Conservation (phyloP, 495 filamentous ascomycete genomes). For the Penicillium verhagenii region DNA sequence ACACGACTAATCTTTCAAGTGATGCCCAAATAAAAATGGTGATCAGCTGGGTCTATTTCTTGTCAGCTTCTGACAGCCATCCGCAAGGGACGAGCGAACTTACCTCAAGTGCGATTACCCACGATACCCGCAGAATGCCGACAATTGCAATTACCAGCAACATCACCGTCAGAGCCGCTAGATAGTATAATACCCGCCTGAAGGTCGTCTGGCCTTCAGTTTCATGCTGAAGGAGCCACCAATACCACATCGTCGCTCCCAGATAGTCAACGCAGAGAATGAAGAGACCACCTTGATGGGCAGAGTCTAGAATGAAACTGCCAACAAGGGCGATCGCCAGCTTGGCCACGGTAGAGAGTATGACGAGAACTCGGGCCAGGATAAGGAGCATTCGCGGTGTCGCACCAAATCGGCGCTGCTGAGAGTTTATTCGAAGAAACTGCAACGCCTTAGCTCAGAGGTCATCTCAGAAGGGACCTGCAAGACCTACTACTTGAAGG, state of each 20-base stretch:
- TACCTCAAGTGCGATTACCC: background rate
- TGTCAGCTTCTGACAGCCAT: background rate
- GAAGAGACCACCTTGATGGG: background rate
- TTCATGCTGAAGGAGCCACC: background rate
- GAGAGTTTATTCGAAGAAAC: background rate
- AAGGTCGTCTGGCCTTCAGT: background rate
- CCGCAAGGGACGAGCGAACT: background rate
- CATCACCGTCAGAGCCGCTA: background rate
- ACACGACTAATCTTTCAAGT: background rate
- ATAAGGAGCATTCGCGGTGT: background rate
- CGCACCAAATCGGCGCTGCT: background rate
- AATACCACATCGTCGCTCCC: background rate
- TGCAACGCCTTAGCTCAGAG: background rate
- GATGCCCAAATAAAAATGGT: background rate
- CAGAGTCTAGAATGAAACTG: background rate
- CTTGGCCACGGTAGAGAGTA: background rate
- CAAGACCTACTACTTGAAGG: background rate
- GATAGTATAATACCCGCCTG: background rate
- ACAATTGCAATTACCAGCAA: background rate
- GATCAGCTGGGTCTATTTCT: background rate
- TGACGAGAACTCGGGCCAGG: background rate
- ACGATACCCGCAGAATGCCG: background rate
- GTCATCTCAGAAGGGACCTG: background rate
- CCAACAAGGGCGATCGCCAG: background rate
- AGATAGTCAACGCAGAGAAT: background rate